Conservation (phyloP, 352 stramenopile species). For the Aphanomyces invadans region DNA sequence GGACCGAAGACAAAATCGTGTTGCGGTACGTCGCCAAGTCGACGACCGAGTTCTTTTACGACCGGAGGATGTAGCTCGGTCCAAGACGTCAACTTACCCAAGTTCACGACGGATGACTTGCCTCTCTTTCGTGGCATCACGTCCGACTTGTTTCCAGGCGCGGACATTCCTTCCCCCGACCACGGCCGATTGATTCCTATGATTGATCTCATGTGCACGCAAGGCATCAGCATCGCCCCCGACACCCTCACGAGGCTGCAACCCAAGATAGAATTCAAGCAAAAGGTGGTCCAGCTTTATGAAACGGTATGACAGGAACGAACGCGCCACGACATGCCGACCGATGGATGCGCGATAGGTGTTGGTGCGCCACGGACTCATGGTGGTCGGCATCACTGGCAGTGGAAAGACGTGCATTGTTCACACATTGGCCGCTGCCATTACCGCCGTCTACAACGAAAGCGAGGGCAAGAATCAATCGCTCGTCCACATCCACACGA, state of each 20-base stretch:
- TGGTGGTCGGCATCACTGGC: conserved; percentile 92
- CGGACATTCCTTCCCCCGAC: conserved; percentile 81
- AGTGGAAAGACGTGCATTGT: conserved; percentile 92
- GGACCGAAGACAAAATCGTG: conserved; percentile 89
- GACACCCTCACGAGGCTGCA: conserved; percentile 46
- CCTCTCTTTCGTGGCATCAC: conserved; percentile 91
- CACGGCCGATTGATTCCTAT: conserved; percentile 67
- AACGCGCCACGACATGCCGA: too few relatives aligned
- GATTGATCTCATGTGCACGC: conserved; percentile 74
- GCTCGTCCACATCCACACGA: conserved; percentile 72
- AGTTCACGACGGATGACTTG: conserved; percentile 91
- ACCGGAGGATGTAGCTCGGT: conserved; percentile 64
- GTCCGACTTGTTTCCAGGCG: conserved; percentile 88
- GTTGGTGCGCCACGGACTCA: conserved; percentile 92
- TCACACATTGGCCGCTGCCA: conserved; percentile 63
- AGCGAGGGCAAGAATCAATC: conserved; percentile 51
- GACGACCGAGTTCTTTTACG: not conserved
- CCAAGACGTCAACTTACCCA: conserved; percentile 91
- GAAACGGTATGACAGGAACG: conserved; percentile 85
- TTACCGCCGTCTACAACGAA: conserved; percentile 60
- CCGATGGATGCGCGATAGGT: conserved; percentile 36
- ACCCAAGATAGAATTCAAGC: conserved; percentile 75
- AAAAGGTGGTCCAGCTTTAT: conserved; percentile 92
- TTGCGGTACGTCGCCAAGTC: conserved; percentile 36
- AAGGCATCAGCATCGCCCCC: conserved; percentile 51